Base-by-base conservation (phyloP, 192 early-diverging fungal species). In the Oehlia diaphana region DNA sequence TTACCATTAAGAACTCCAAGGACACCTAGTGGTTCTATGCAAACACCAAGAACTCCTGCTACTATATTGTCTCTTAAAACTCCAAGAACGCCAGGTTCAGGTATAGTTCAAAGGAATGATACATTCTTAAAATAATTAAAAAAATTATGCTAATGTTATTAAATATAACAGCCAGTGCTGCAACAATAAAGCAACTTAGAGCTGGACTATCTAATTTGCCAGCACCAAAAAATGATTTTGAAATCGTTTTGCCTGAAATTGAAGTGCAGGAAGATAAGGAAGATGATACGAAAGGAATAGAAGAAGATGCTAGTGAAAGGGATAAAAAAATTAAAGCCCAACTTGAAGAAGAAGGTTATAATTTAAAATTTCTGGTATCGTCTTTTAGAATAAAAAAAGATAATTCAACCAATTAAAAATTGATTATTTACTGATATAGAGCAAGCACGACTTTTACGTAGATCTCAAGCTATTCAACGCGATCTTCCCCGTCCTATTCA, bases 181-280 rank as follows among this genome's bases (percentile, higher is more conserved):
- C 69, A 42, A n/a, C 72, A 23, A 61, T 83, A 19, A 91, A 94
- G 78, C 91, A 92, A 71, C 88, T 99, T 12, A 81, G 89, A 35
- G 88, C 86, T 68, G 88, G 92, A 44, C 91, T 98, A 31, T 86
- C 86, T 5, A 74, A 84, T 33, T 84, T 99, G 19, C 98, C 98
- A 2, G 87, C 89, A 75, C 98, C 98, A 61, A 93, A 93, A 64
- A 98, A 98, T 82, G 95, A 97, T 77, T 96, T 97, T 83, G 94
- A 96, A 74, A 91, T 99, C 74, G 91, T 94, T 13, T 82, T 97
- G 69, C 97, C 96, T 2, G 93, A 95, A 42, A 81, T 79, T 74
- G 13, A 84, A 87, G 9, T 82, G 82, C n/a, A 85, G 80, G n/a
- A 80, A 14, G 76, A 47, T 13, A 5, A 63, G 53, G 42, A 68